These are phyloP conservation scores for Zizania palustris DNA, from an alignment of 202 grass and related monocot genomes.

Conservation along the genomic window DNA sequence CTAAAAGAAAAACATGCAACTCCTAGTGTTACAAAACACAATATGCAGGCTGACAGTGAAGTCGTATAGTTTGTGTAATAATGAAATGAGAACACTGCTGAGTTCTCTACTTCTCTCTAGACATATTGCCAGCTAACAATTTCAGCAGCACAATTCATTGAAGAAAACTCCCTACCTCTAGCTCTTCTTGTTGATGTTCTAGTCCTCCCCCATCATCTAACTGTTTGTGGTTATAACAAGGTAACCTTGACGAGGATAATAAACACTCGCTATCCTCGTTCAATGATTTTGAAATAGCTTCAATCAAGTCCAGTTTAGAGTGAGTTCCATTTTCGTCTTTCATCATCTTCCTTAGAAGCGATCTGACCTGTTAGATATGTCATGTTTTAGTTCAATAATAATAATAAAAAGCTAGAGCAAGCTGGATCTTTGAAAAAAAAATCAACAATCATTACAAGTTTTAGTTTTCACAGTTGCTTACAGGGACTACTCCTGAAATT, in stretches of 20 bases:
- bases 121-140: constrained; percentile 18
- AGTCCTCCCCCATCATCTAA: constrained; percentile 39
- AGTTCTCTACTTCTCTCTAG: not conserved
- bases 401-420: not conserved
- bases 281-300: constrained; percentile 56
- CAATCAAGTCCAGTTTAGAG: constrained; percentile 54
- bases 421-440: not conserved
- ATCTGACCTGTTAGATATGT: constrained; percentile 52
- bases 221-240: constrained; percentile 18
- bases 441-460: not conserved
- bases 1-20: constrained; percentile 18
- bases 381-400: constrained; percentile 1
- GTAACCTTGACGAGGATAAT: constrained; percentile 28
- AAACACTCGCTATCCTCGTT: constrained; percentile 42
- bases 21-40: constrained; percentile 2
- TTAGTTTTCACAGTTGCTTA: not conserved
- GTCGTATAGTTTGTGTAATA: constrained; percentile 1
- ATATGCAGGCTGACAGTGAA: not conserved
- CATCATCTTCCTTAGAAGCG: constrained; percentile 69
- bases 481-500: not conserved
- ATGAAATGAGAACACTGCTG: not conserved
- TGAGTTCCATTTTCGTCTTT: constrained; percentile 53
- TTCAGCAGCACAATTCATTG: constrained; percentile 15
- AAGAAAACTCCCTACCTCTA: constrained; percentile 50
- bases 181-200: constrained; percentile 61